A percentile compares a stretch with the other conserved stretches of the same genome.
phyloP scores from a whole-genome alignment of 257 asterid genomes.

The Solanum arcanum region DNA sequence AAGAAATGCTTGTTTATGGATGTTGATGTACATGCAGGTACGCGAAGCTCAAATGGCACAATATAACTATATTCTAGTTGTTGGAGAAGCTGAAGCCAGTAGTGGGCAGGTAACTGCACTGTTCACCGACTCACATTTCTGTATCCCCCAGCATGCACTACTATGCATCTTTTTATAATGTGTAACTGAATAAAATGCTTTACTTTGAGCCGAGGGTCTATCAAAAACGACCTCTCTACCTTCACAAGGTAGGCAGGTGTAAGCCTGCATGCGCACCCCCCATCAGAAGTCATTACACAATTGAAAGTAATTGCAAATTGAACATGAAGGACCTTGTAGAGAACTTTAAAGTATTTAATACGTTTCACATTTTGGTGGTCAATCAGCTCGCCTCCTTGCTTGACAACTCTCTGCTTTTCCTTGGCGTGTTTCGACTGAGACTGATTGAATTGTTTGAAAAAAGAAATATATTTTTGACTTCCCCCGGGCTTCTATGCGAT shows the following conservation, averaged over 20 bases:
- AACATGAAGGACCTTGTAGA: not conserved
- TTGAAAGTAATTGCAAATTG: not conserved
- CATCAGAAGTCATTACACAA: not conserved
- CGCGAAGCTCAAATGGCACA: slow-evolving; percentile 94
- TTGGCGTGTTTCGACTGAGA: not conserved
- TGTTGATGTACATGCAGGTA: slow-evolving; percentile 33
- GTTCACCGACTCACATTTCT: not conserved
- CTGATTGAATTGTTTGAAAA: not conserved
- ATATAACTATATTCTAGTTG: slow-evolving; percentile 90
- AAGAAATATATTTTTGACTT: not conserved
- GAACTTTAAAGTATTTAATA: not conserved
- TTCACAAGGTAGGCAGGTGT: not conserved
- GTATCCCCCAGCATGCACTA: not conserved
- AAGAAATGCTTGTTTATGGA: not conserved
- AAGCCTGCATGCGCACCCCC: not conserved
- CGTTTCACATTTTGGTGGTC: not conserved
- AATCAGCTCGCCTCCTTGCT: not conserved
- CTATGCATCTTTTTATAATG: not conserved
- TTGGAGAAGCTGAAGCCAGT: slow-evolving; percentile 87
- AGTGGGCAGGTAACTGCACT: slow-evolving; percentile 17
- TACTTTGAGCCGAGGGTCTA: not conserved
- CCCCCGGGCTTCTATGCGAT: not conserved
- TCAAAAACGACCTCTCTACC: not conserved
- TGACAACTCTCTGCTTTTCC: not conserved
- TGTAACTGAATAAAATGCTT: not conserved